A percentile compares a stretch with the other conserved stretches of the same genome.
These are phyloP conservation scores for Hyaloscypha hepaticicola DNA, from an alignment of 495 filamentous ascomycete species.

Conservation along the genomic window DNA sequence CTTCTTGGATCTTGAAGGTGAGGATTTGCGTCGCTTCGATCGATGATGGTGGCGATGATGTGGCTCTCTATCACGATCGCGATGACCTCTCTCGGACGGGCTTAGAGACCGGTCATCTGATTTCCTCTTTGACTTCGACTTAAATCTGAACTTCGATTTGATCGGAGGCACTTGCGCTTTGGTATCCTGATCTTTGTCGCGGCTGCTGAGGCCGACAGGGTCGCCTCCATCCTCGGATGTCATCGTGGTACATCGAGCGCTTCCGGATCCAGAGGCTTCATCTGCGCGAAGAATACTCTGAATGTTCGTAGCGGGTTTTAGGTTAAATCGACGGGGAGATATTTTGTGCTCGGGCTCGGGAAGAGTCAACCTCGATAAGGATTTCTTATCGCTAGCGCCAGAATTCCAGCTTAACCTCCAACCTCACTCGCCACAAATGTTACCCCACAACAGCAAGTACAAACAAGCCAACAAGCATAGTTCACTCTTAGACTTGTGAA, in stretches of 20 bases:
- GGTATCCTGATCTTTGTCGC: slow-evolving; percentile 28
- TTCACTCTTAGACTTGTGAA: neutral
- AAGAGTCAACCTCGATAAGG: slow-evolving; percentile 10
- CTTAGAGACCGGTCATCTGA: slow-evolving; percentile 31
- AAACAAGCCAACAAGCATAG: no score
- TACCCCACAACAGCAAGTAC: neutral
- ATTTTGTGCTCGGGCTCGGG: neutral
- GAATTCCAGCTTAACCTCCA: slow-evolving; percentile 3
- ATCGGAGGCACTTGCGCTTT: slow-evolving; percentile 25
- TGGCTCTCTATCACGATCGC: slow-evolving; percentile 23
- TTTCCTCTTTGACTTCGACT: slow-evolving; percentile 41
- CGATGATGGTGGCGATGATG: slow-evolving; percentile 40
- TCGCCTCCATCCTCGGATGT: slow-evolving; percentile 16
- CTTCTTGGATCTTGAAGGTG: slow-evolving; percentile 16
- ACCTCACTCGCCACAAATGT: neutral
- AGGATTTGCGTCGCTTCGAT: slow-evolving; percentile 35
- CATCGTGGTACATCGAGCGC: slow-evolving; percentile 14
- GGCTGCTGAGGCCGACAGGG: slow-evolving; percentile 1
- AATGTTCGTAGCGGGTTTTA: neutral
- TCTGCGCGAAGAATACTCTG: neutral
- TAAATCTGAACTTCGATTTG: slow-evolving; percentile 60
- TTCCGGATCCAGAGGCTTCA: neutral
- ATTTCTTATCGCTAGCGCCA: slow-evolving; percentile 12
- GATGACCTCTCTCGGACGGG: slow-evolving; percentile 4
- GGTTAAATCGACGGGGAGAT: neutral